Conservation (phyloP, 768 basidiomycete genomes). For the Collybia mongolica region DNA sequence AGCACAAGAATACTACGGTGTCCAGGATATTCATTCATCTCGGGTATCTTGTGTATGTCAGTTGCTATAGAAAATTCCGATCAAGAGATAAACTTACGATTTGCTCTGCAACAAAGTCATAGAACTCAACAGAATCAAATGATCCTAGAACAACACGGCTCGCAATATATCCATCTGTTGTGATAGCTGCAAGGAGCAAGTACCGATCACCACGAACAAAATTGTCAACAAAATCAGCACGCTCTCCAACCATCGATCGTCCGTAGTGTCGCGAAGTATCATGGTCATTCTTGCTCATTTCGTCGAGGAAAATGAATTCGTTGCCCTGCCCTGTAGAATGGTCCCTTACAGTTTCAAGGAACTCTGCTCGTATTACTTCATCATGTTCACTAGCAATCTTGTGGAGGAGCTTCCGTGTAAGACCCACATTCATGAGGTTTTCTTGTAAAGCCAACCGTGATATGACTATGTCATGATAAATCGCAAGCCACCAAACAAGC, state of each 20-base stretch:
- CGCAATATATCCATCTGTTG: constrained; percentile 31
- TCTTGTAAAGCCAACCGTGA: constrained; percentile 34
- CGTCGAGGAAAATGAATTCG: constrained; percentile 24
- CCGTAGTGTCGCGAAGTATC: constrained; percentile 21
- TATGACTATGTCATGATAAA: constrained; percentile 21
- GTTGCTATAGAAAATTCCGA: too few relatives aligned
- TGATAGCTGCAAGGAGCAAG: constrained; percentile 31
- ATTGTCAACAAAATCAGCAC: constrained; percentile 14
- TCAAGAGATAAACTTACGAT: too few relatives aligned
- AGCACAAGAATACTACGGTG: constrained; percentile 21
- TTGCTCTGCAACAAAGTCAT: constrained; percentile 33
- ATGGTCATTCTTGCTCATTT: constrained; percentile 28
- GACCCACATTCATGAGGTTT: constrained; percentile 67
- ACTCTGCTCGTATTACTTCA: constrained; percentile 12
- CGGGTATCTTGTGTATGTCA: constrained; percentile 23
- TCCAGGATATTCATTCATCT: constrained; percentile 25
- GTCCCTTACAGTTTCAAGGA: constrained; percentile 2
- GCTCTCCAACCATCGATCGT: constrained; percentile 15
- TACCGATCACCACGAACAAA: constrained; percentile 25
- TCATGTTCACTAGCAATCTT: constrained; percentile 22
- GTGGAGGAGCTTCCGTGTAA: constrained; percentile 67
- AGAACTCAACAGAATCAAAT: constrained; percentile 28
- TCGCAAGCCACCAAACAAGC: constrained; percentile 17
- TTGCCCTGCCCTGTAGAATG: constrained; percentile 10
- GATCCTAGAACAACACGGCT: constrained; percentile 29